Base-by-base conservation (phyloP, 1,139 yeast species). In the Lodderomyces beijingensis region DNA sequence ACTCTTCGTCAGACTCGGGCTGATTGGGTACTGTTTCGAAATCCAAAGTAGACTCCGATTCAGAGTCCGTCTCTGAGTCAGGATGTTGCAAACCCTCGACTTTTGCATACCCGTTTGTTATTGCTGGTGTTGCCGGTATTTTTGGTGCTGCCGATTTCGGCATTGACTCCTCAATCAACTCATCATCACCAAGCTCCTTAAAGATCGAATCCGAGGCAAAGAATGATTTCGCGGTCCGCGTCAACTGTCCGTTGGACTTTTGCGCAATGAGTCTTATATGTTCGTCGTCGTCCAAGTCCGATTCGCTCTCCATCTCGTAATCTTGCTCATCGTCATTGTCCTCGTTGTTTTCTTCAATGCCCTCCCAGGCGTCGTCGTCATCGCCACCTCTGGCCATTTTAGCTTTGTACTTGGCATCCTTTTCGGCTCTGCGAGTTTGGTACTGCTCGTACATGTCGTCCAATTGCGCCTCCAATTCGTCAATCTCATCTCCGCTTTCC, bases 331-430 rank as follows among this genome's bases (percentile, higher is more conserved):
- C 67, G 13, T 57, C 64, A 19, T 61, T 65, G 12, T 57, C 70
- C 20, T 60, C 59, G 15, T 19, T 19, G 22, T 19, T 19, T 12
- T 57, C 68, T 16, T 69, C 58, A 41, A 89, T 81, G 31, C 97
- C 97, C 30, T 80, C 84, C 96, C 97, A 91, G 33, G 77, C 84
- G 42, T 79, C 91, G 41, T 80, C 88, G 43, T 79, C 79, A 35
- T 70, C 84, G 44, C 79, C 88, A 24, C 89, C 94, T 53, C 97
- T 75, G 24, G 85, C 81, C 49, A 74, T 71, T 57, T 83, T 84
- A 16, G 96, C 95, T 42, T 79, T 74, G 50, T 73, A 77, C 39
- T 80, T 83, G 16, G 95, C 85, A 53, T 87, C 88, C 39, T 79
- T 70, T 53, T 86, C 95, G 10, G 89, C 76, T 53, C 73, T 77